Evolutionary conservation across 805 yeast genomes (phyloP).

Genomic region (Kodamaea restingae): DNA sequence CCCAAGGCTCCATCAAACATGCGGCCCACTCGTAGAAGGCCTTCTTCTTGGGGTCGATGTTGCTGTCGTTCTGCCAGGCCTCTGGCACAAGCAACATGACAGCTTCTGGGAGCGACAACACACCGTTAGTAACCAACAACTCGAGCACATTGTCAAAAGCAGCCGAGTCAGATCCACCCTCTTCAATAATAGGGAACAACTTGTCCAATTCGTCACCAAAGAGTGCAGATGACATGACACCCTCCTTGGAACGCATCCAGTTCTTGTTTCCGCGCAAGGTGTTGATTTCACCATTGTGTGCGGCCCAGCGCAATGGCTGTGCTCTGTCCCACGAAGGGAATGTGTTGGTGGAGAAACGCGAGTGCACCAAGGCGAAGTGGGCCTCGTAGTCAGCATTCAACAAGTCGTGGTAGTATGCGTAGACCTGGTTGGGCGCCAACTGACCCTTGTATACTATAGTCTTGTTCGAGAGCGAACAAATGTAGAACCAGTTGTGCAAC

Average conservation of each 20-base stretch:
- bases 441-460: constrained; percentile 97
- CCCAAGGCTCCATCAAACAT: constrained; percentile 99
- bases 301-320: constrained; percentile 95
- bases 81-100: constrained; percentile 96
- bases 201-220: constrained; percentile 91
- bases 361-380: constrained; percentile 93
- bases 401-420: constrained; percentile 89
- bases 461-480: constrained; percentile 83
- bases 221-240: constrained; percentile 82
- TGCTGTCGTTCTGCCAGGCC: constrained; percentile 88
- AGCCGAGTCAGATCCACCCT: constrained; percentile 98
- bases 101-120: constrained; percentile 90
- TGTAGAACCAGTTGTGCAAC: constrained; percentile 94
- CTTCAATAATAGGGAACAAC: constrained; percentile 92
- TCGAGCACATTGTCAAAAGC: constrained; percentile 96
- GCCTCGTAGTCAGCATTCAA: constrained; percentile 89
- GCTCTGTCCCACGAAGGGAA: constrained; percentile 99
- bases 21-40: constrained; percentile 99
- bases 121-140: constrained; percentile 86
- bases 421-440: constrained; percentile 93
- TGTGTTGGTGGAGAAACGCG: constrained; percentile 95
- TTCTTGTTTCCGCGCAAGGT: constrained; percentile 96
- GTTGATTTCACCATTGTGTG: constrained; percentile 98
- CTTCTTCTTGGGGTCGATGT: constrained; percentile 85
- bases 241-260: constrained; percentile 99